A percentile compares a stretch with the other conserved stretches of the same genome.
phyloP scores from a whole-genome alignment of 1,139 yeast species.

The Hyphopichia buzzinii region DNA sequence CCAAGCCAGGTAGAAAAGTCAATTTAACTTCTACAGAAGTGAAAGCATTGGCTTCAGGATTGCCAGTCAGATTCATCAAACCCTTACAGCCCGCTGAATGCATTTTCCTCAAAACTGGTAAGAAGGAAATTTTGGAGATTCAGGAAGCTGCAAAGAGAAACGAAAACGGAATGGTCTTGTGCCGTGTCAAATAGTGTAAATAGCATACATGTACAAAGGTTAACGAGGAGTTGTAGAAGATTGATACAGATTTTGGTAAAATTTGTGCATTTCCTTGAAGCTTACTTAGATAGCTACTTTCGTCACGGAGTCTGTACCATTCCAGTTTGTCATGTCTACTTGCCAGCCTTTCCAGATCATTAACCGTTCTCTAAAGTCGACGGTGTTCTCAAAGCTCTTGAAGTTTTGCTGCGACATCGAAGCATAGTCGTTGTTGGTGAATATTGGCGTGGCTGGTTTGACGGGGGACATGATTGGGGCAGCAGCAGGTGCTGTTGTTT shows the following conservation, averaged over 20 bases:
- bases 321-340: constrained; percentile 82
- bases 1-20: constrained; percentile 82
- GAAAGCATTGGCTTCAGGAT: constrained; percentile 72
- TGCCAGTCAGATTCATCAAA: constrained; percentile 67
- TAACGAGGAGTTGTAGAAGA: too few species aligned
- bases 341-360: constrained; percentile 82
- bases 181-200: constrained; percentile 60
- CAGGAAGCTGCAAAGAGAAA: constrained; percentile 83
- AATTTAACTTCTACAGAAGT: constrained; percentile 63
- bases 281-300: constrained; percentile 17
- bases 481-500: constrained; percentile 4
- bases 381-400: constrained; percentile 18
- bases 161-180: constrained; percentile 73
- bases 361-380: constrained; percentile 41
- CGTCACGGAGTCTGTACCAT: constrained; percentile 27
- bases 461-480: constrained; percentile 7
- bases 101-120: constrained; percentile 59
- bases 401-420: constrained; percentile 28
- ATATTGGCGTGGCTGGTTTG: constrained; percentile 34
- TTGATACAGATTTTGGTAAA: background rate
- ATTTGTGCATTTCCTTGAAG: background rate
- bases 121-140: constrained; percentile 60
- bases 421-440: constrained; percentile 36
- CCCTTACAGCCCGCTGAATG: constrained; percentile 92
- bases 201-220: constrained; percentile 4